These are phyloP conservation scores for Hymenochaete sp. DNA, from an alignment of 1,284 basidiomycete genomes.

Conservation along the genomic window DNA sequence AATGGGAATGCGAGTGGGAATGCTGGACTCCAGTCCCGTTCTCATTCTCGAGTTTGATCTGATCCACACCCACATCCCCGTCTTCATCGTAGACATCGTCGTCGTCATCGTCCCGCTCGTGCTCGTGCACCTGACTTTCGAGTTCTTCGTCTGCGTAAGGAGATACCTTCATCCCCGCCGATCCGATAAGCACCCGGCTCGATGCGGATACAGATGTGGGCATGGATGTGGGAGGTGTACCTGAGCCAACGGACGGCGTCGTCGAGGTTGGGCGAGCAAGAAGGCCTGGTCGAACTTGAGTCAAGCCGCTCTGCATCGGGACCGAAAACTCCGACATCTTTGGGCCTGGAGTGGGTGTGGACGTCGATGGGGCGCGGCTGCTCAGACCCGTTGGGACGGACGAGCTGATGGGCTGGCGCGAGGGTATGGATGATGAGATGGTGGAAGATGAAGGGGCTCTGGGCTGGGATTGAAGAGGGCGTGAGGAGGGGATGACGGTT, in stretches of 20 bases:
- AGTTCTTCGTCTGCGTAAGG: constrained; percentile 12
- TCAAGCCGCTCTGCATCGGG: constrained; percentile 27
- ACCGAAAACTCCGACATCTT: constrained; percentile 57
- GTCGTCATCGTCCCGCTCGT: too few relatives aligned
- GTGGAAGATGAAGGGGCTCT: constrained; percentile 2
- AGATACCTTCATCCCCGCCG: constrained; percentile 4
- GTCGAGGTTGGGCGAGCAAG: constrained; percentile 19
- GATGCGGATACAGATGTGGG: too few relatives aligned
- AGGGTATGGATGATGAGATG: constrained; percentile 14
- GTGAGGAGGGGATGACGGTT: constrained; percentile 4
- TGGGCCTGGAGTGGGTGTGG: constrained; percentile 38
- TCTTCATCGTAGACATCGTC: too few relatives aligned
- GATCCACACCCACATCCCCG: too few relatives aligned
- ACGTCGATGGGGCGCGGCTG: constrained; percentile 31
- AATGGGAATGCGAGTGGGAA: too few relatives aligned
- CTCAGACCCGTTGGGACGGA: constrained; percentile 25
- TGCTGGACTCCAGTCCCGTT: too few relatives aligned
- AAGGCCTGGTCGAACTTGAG: constrained; percentile 20
- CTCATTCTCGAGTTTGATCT: too few relatives aligned
- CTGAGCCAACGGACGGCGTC: constrained; percentile 40
- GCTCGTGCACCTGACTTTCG: constrained; percentile 3
- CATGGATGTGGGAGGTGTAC: too few relatives aligned
- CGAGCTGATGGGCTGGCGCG: constrained; percentile 21
- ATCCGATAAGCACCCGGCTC: too few relatives aligned
- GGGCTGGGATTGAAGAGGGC: too few relatives aligned